phyloP scores from a whole-genome alignment of 1,284 basidiomycete species.

The Pascua sp. region DNA sequence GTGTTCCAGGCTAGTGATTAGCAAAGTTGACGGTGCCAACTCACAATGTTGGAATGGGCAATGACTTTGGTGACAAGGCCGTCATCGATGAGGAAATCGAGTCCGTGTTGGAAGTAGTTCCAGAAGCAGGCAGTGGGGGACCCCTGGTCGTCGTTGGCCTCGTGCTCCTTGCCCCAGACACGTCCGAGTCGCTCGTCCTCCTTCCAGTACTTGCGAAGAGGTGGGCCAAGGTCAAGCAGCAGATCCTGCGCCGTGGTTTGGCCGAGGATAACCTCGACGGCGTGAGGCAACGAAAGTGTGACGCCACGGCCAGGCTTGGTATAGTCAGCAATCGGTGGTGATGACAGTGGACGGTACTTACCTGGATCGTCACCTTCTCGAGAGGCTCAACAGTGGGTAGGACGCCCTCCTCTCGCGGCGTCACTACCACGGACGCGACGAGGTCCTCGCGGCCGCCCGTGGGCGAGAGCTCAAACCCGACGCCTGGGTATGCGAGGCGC shows the following conservation, averaged over 20 bases:
- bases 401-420: constrained; percentile 43
- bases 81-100: constrained; percentile 76
- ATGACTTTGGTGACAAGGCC: constrained; percentile 73
- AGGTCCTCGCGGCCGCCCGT: constrained; percentile 56
- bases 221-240: constrained; percentile 69
- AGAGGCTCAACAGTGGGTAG: constrained; percentile 16
- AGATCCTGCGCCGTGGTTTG: constrained; percentile 77
- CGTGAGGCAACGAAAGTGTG: constrained; percentile 52
- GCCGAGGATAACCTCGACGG: constrained; percentile 66
- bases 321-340: neutral
- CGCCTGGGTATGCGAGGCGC: constrained; percentile 60
- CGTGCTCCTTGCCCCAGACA: constrained; percentile 32
- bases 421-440: constrained; percentile 27
- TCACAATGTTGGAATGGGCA: constrained; percentile 76
- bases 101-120: constrained; percentile 83
- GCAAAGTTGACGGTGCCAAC: constrained; percentile 26
- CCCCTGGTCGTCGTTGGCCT: neutral
- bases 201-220: constrained; percentile 73
- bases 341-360: constrained; percentile 4
- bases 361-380: constrained; percentile 19
- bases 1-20: constrained; percentile 68
- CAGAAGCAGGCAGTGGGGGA: constrained; percentile 64
- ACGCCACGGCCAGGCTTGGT: constrained; percentile 68
- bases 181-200: constrained; percentile 73
- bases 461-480: constrained; percentile 67